Evolutionary conservation across 2,329 filamentous ascomycete species (phyloP).

Genomic region (Aciculosporium take): DNA sequence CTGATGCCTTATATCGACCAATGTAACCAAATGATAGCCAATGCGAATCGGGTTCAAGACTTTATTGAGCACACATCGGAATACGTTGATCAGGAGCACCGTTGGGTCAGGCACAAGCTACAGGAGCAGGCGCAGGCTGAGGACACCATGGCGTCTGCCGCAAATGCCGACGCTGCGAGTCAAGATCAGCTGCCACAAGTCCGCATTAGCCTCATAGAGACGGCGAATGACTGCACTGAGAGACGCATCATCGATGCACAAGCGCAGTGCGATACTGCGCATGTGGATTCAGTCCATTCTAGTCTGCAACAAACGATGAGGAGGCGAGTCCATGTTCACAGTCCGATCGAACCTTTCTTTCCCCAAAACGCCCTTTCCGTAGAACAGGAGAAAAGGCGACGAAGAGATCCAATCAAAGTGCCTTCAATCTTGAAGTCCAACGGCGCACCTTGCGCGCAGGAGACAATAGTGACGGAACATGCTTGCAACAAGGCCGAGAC

Average conservation of each 20-base stretch:
- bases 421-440: conserved; percentile 21
- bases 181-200: neutral
- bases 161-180: neutral
- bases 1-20: conserved; percentile 13
- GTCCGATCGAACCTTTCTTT: conserved; percentile 8
- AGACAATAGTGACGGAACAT: conserved; percentile 1
- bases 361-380: conserved; percentile 18
- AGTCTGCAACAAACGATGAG: neutral
- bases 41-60: conserved; percentile 14
- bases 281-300: neutral
- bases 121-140: neutral
- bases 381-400: conserved; percentile 21
- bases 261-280: neutral
- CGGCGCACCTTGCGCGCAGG: conserved; percentile 6
- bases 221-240: neutral
- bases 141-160: neutral
- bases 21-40: conserved; percentile 13
- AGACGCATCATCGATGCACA: neutral
- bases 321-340: conserved; percentile 6
- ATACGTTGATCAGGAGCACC: conserved; percentile 15
- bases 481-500: conserved; percentile 2
- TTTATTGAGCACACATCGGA: conserved; percentile 16
- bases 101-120: conserved; percentile 17
- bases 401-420: conserved; percentile 16
- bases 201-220: neutral